These are phyloP conservation scores for Kwoniella dejecticola DNA, from an alignment of 768 basidiomycete genomes.

Conservation along the genomic window DNA sequence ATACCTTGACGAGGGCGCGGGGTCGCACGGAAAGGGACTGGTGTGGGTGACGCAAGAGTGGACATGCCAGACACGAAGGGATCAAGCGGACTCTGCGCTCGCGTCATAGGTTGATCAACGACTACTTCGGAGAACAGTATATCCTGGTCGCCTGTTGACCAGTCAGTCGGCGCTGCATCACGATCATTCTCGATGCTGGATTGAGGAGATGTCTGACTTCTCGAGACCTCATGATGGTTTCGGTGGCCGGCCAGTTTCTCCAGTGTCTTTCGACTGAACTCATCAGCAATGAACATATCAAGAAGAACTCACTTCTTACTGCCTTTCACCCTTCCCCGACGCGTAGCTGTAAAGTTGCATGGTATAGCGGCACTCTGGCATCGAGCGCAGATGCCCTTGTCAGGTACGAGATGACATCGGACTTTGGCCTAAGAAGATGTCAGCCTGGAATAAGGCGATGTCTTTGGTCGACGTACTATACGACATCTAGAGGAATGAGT, in stretches of 20 bases:
- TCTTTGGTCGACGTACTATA: conserved; percentile 3
- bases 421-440: conserved; percentile 12
- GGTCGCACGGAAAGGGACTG: background rate
- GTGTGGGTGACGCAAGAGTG: background rate
- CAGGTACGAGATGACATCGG: conserved; percentile 10
- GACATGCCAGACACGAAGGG: conserved; percentile 6
- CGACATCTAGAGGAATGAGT: no score
- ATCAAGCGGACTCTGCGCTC: conserved; percentile 8
- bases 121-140: no score
- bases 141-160: no score
- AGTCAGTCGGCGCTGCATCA: background rate
- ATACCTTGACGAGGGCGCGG: background rate
- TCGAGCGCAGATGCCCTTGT: conserved; percentile 3
- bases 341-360: conserved; percentile 10
- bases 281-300: background rate
- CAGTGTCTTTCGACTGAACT: conserved; percentile 17
- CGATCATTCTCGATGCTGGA: background rate
- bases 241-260: background rate
- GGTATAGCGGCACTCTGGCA: conserved; percentile 17
- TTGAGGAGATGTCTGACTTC: background rate
- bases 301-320: conserved; percentile 18
- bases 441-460: no score
- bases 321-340: conserved; percentile 21
- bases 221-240: background rate
- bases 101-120: background rate